Conservation (phyloP, 2,329 filamentous ascomycete species). For the Epichloe uncinata region DNA sequence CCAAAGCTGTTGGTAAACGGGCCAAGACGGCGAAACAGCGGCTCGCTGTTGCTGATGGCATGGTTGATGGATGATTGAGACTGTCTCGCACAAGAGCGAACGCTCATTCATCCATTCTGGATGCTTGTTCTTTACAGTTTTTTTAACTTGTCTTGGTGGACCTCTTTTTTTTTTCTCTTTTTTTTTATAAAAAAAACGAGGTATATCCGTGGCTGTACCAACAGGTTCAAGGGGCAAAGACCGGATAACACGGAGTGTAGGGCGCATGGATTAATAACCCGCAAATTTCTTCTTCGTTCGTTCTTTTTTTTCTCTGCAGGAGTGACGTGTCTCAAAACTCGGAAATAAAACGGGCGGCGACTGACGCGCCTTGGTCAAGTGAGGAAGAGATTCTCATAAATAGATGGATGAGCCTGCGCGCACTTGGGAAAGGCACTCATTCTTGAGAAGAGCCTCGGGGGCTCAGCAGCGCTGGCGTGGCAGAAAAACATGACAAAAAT, state of each 20-base stretch:
- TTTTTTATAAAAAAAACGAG: too few relatives aligned
- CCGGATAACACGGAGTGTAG: neutral
- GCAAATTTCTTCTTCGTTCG: neutral
- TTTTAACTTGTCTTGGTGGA: neutral
- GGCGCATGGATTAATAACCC: neutral
- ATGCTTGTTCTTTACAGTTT: neutral
- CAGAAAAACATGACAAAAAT: slow-evolving; percentile 7
- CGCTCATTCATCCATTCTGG: neutral
- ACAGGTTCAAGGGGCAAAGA: slow-evolving; percentile 1
- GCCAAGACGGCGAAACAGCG: slow-evolving; percentile 58
- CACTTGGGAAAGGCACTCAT: neutral
- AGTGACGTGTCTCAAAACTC: too few relatives aligned
- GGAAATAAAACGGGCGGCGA: neutral
- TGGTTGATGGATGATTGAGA: slow-evolving; percentile 17
- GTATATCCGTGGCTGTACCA: slow-evolving; percentile 3
- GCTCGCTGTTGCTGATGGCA: slow-evolving; percentile 53
- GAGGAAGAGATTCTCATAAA: neutral
- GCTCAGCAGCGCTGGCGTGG: slow-evolving; percentile 1
- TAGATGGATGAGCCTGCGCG: neutral
- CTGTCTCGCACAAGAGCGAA: neutral
- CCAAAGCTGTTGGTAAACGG: slow-evolving; percentile 36
- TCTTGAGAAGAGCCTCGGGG: too few relatives aligned
- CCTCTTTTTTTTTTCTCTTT: neutral
- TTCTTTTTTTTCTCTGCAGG: neutral
- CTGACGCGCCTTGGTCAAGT: neutral